phyloP scores from a whole-genome alignment of 1,139 yeast genomes.

The Suhomyces wounanorum region DNA sequence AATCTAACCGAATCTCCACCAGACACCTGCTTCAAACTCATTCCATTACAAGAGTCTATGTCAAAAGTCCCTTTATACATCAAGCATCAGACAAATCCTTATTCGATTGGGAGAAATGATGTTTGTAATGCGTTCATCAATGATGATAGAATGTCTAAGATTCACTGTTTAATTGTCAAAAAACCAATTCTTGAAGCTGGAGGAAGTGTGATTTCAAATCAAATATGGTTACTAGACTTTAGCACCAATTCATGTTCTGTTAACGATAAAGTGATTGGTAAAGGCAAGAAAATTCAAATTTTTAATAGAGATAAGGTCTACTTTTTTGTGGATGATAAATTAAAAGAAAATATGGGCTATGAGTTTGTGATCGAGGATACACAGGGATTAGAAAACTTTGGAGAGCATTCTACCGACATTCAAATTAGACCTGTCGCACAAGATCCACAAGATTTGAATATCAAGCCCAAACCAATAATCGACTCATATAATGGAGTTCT shows the following conservation, averaged over 20 bases:
- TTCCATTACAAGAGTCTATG: constrained; percentile 34
- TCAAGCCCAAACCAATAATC: constrained; percentile 31
- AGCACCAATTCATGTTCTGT: constrained; percentile 81
- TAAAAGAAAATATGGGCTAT: constrained; percentile 55
- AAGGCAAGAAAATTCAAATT: constrained; percentile 61
- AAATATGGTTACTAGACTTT: constrained; percentile 77
- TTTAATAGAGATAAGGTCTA: constrained; percentile 66
- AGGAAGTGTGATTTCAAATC: constrained; percentile 24
- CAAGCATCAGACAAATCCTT: constrained; percentile 63
- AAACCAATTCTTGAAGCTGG: constrained; percentile 54
- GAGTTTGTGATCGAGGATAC: constrained; percentile 47
- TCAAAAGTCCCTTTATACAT: constrained; percentile 50
- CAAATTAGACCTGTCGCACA: constrained; percentile 24
- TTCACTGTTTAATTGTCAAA: constrained; percentile 72
- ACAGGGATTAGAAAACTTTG: constrained; percentile 57
- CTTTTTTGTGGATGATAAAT: constrained; percentile 60
- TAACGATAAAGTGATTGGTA: constrained; percentile 59
- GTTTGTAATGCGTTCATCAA: constrained; percentile 59
- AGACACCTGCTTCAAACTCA: constrained; percentile 34
- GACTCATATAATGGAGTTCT: constrained; percentile 14
- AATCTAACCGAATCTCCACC: constrained; percentile 17
- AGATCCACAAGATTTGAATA: constrained; percentile 30
- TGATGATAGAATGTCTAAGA: constrained; percentile 79
- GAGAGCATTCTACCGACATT: constrained; percentile 23
- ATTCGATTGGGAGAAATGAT: constrained; percentile 64